Base-by-base conservation (phyloP, 441 rosid genomes). In the Brassica hybrid region DNA sequence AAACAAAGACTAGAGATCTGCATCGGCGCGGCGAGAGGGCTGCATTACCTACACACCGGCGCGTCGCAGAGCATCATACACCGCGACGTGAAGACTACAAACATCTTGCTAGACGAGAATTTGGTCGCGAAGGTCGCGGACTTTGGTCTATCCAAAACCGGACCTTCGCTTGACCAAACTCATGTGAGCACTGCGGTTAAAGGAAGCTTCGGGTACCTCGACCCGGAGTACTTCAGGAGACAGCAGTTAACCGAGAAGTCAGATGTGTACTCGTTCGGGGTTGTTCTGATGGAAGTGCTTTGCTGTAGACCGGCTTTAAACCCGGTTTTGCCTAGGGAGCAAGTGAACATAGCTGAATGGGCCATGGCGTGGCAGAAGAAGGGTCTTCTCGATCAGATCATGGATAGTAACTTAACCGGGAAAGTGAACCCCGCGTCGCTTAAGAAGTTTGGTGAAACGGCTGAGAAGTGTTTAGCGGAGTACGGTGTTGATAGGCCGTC, bases 131-230 rank as follows among this genome's bases (percentile, higher is more conserved):
- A 96, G 81, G 98, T 96, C 18, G 97, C 99, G 7, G 99, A 96
- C 79, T 96, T 96, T 8, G 99, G 99, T n/a, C 91, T 96, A 54
- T 96, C 99, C 7, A 96, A 96, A 88, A 81, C 97, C 2, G 98
- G 98, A 2, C 99, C 99, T 17, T 70, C 97, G 57, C 78, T 96
- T 5, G 98, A 94, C 77, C 98, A 96, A 82, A 94, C 98, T 1
- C 99, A 96, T 74, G 99, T 96, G 64, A 96, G 98, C 72, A 96
- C 99, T 2, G 99, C 98, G 2, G 99, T 96, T 11, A 96, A 96
- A 86, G 99, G 99, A 66, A 95, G 99, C 82, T 95, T 95, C 25
- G 98, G 99, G 36, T 95, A 95, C 80, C 94, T 95, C 2, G 99
- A 95, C 74, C 98, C 99, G 3, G 99, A 95, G 65, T 95, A 95